phyloP scores from a whole-genome alignment of 768 basidiomycete species.

The Holtermannia corniformis region DNA sequence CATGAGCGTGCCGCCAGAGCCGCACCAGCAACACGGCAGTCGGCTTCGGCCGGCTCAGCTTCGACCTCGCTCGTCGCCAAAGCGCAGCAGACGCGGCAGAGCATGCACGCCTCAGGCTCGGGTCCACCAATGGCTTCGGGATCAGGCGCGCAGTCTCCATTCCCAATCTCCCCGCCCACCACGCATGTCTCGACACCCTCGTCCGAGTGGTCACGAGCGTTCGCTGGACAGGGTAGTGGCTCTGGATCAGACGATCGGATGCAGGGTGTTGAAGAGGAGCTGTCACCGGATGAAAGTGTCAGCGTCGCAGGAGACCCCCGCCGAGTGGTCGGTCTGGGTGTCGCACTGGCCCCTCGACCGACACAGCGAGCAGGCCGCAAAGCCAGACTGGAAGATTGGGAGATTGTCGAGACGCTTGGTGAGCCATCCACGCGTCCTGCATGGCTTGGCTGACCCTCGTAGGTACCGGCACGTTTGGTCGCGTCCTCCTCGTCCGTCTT shows the following conservation, averaged over 20 bases:
- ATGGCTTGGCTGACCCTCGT: too few relatives aligned
- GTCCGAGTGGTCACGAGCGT: too few relatives aligned
- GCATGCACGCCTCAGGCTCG: background rate
- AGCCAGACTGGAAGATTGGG: conserved; percentile 38
- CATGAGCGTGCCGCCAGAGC: conserved; percentile 22
- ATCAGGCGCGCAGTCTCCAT: conserved; percentile 4
- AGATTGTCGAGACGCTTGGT: conserved; percentile 45
- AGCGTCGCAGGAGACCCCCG: background rate
- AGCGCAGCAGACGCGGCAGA: background rate
- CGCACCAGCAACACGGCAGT: background rate
- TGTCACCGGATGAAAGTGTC: background rate
- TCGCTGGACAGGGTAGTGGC: too few relatives aligned
- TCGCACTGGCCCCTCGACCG: background rate
- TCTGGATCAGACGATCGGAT: background rate
- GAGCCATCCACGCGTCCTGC: too few relatives aligned
- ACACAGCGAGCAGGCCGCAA: background rate
- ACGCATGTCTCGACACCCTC: conserved; percentile 4
- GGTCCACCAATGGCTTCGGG: background rate
- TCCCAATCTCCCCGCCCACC: conserved; percentile 8
- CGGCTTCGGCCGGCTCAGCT: background rate
- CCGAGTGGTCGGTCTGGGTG: too few relatives aligned
- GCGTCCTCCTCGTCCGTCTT: conserved; percentile 47
- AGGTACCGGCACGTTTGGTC: conserved; percentile 95
- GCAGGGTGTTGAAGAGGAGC: background rate
- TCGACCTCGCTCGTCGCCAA: background rate